These are phyloP conservation scores for Lactarius quietus DNA, from an alignment of 768 basidiomycete genomes.

Conservation along the genomic window DNA sequence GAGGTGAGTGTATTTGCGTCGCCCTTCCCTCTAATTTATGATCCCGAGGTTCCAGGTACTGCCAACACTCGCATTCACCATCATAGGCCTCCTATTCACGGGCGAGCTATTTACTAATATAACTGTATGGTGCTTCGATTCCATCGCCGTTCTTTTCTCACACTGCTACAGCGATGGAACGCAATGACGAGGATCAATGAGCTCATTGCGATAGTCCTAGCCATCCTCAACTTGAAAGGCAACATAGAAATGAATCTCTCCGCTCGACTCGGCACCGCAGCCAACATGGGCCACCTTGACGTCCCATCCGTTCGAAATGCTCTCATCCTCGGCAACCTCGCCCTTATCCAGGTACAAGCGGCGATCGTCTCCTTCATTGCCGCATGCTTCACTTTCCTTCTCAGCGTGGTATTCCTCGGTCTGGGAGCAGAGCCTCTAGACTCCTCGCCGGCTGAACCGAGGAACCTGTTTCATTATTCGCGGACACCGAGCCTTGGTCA, in stretches of 20 bases:
- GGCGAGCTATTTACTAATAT: conserved; percentile 87
- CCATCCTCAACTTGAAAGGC: conserved; percentile 93
- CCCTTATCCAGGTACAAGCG: conserved; percentile 90
- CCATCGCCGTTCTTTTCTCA: neutral
- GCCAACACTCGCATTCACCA: conserved; percentile 81
- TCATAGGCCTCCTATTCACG: conserved; percentile 82
- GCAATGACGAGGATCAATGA: conserved; percentile 91
- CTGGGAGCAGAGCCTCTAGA: conserved; percentile 12
- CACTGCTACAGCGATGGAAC: conserved; percentile 61
- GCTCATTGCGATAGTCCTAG: conserved; percentile 94
- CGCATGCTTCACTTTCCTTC: conserved; percentile 67
- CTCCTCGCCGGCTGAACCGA: conserved; percentile 6
- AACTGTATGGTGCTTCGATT: conserved; percentile 51
- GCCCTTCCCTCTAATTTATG: neutral
- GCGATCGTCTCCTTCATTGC: conserved; percentile 86
- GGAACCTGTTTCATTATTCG: neutral
- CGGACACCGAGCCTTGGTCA: neutral
- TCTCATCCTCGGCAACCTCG: conserved; percentile 78
- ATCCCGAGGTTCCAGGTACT: conserved; percentile 54
- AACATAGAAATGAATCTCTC: conserved; percentile 99
- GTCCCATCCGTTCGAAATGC: conserved; percentile 53
- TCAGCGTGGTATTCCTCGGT: conserved; percentile 60
- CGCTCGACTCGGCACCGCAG: conserved; percentile 89
- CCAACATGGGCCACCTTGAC: conserved; percentile 92
- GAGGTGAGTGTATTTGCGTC: conserved; percentile 48